A percentile compares a stretch with the other conserved stretches of the same genome.
These are phyloP conservation scores for Coemansia sp. DNA, from an alignment of 192 early-diverging fungal species.

Conservation along the genomic window DNA sequence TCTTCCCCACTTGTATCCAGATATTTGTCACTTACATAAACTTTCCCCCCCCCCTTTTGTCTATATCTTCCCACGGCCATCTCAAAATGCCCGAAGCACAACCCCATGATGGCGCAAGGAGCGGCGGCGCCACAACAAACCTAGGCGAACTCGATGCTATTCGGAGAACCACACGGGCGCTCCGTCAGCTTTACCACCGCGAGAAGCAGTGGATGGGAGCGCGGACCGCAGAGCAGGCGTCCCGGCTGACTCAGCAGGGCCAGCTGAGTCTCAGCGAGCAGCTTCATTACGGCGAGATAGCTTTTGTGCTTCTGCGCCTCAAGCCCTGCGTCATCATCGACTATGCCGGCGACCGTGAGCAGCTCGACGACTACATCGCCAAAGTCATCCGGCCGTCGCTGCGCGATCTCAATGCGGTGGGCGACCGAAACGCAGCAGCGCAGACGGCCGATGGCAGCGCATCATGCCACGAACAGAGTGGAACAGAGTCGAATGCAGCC, in stretches of 20 bases:
- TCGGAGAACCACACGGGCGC: constrained; percentile 38
- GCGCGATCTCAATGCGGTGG: constrained; percentile 40
- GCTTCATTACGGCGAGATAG: constrained; percentile 46
- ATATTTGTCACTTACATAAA: background rate
- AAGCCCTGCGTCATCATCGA: constrained; percentile 48
- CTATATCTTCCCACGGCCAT: background rate
- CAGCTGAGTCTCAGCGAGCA: constrained; percentile 37
- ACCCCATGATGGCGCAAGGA: background rate
- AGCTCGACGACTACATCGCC: constrained; percentile 29
- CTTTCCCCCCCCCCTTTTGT: background rate
- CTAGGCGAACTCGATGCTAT: constrained; percentile 22
- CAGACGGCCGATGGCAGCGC: background rate
- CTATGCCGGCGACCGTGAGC: constrained; percentile 35
- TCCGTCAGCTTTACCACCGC: constrained; percentile 44
- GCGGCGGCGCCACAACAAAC: background rate
- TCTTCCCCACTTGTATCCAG: background rate
- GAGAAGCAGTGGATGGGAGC: constrained; percentile 33
- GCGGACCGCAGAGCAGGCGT: constrained; percentile 25
- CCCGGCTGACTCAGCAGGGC: constrained; percentile 37
- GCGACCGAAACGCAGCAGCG: background rate
- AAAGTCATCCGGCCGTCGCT: constrained; percentile 28
- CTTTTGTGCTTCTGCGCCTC: constrained; percentile 41
- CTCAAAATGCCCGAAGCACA: constrained; percentile 2
- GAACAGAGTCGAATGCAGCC: constrained; percentile 10
- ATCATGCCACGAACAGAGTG: background rate